Percentiles rank a stretch among this genome's conserved stretches.
These are phyloP conservation scores for Amoebophrya sp. DNA, from an alignment of 169 alveolate genomes.

Conservation along the genomic window DNA sequence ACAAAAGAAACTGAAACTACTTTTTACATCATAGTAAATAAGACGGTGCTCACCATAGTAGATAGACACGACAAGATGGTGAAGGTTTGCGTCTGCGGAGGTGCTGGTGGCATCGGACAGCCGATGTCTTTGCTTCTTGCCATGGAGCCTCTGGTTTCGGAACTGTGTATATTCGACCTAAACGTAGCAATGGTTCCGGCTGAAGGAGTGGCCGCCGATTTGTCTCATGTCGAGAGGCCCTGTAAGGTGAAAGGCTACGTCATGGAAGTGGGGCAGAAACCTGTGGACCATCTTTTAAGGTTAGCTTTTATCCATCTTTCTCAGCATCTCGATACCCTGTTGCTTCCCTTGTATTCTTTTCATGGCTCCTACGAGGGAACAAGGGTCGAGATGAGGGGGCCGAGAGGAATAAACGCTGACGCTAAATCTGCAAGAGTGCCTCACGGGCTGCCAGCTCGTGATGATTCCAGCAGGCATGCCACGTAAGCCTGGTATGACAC, in stretches of 20 bases:
- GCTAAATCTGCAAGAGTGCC: constrained; percentile 40
- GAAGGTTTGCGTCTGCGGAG: constrained; percentile 47
- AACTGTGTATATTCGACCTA: constrained; percentile 41
- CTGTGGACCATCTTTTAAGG: too few relatives aligned
- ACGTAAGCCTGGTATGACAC: constrained; percentile 60
- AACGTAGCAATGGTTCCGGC: constrained; percentile 49
- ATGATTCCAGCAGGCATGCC: constrained; percentile 62
- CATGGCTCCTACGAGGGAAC: too few relatives aligned
- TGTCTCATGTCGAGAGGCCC: constrained; percentile 50
- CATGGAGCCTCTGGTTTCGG: constrained; percentile 46
- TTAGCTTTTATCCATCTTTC: too few relatives aligned
- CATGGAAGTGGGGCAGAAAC: too few relatives aligned
- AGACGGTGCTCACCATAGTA: too few relatives aligned
- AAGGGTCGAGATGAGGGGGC: too few relatives aligned
- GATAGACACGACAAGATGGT: too few relatives aligned
- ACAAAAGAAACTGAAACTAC: too few relatives aligned
- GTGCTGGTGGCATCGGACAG: constrained; percentile 51
- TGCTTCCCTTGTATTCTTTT: too few relatives aligned
- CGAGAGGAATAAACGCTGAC: constrained; percentile 39
- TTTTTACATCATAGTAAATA: too few relatives aligned
- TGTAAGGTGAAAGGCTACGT: constrained; percentile 54
- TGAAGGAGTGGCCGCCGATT: constrained; percentile 46
- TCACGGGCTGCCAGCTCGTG: constrained; percentile 51
- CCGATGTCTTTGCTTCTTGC: constrained; percentile 46
- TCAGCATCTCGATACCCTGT: too few relatives aligned